phyloP scores from a whole-genome alignment of 208 protist genomes.

The Hexamita inflata region DNA sequence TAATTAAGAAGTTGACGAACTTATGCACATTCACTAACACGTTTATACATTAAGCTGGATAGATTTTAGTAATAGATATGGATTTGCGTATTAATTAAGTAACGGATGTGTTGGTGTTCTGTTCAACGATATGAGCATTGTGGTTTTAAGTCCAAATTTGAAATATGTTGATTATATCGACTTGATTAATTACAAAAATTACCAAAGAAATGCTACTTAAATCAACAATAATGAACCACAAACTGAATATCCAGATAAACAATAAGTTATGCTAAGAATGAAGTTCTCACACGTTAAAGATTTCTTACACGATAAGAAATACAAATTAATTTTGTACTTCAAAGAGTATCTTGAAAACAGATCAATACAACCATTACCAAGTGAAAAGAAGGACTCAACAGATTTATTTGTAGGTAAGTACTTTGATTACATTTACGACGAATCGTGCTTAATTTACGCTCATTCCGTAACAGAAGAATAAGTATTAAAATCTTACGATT shows the following conservation, averaged over 20 bases:
- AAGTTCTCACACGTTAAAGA: neutral
- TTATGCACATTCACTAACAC: neutral
- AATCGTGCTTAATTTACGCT: neutral
- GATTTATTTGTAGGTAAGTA: neutral
- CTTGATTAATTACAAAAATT: neutral
- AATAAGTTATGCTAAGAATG: neutral
- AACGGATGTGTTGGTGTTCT: constrained; percentile 23
- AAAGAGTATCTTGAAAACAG: constrained; percentile 18
- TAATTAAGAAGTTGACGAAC: neutral
- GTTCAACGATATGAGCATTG: constrained; percentile 15
- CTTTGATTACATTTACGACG: neutral
- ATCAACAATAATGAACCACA: neutral
- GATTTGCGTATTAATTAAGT: constrained; percentile 18
- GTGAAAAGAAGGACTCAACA: neutral
- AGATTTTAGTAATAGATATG: constrained; percentile 14
- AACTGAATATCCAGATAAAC: neutral
- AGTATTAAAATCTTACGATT: neutral
- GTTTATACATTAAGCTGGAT: constrained; percentile 13
- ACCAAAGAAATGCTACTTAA: neutral
- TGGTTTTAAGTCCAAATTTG: neutral
- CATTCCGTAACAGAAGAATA: neutral
- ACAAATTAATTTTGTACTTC: constrained; percentile 13
- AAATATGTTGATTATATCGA: constrained; percentile 4
- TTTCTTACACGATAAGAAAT: constrained; percentile 16
- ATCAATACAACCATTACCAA: neutral